Evolutionary conservation across 441 rosid species (phyloP).

Genomic region (Populus hybrid): DNA sequence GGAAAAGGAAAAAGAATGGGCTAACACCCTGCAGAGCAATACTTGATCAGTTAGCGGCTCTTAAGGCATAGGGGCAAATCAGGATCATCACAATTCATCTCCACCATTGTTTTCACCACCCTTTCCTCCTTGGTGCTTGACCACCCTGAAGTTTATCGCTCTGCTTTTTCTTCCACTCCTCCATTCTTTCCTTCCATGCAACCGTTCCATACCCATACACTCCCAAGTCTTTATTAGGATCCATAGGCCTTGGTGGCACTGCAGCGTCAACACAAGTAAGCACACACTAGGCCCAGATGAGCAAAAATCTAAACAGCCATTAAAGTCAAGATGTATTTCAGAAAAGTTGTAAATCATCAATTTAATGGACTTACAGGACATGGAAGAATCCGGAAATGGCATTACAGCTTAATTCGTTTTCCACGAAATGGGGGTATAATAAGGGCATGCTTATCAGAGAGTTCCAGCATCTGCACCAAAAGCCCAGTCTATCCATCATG

Average conservation of each 20-base stretch:
- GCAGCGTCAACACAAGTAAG: conserved; percentile 19
- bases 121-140: conserved; percentile 63
- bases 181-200: conserved; percentile 97
- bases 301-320: not conserved
- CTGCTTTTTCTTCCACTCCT: conserved; percentile 89
- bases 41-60: conserved; percentile 16
- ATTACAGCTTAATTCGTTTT: conserved; percentile 50
- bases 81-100: conserved; percentile 60
- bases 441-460: conserved; percentile 60
- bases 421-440: conserved; percentile 53
- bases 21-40: not conserved
- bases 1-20: not conserved
- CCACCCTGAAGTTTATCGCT: conserved; percentile 76
- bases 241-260: conserved; percentile 92
- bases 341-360: not conserved
- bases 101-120: conserved; percentile 47
- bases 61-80: conserved; percentile 86
- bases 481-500: not conserved
- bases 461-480: conserved; percentile 42
- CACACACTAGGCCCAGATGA: conserved; percentile 9
- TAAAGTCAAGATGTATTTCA: conserved; percentile 4
- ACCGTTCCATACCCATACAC: conserved; percentile 90
- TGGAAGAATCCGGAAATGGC: conserved; percentile 48
- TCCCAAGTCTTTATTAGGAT: conserved; percentile 83
- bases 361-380: conserved; percentile 44